Conservation (phyloP, 257 asterid species). For the Ajuga chamaepitys region DNA sequence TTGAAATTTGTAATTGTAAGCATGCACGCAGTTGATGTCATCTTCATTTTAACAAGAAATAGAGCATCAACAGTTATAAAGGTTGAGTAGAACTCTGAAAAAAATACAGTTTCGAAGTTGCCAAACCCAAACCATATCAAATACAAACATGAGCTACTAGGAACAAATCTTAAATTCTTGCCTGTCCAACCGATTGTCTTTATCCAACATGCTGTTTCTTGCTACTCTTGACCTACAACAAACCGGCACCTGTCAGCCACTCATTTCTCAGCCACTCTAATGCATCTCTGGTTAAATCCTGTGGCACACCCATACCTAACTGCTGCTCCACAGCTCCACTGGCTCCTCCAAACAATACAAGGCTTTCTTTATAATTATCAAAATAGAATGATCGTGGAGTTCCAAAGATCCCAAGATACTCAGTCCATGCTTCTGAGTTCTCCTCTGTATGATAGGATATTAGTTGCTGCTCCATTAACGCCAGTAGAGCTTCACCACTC, state of each 20-base stretch:
- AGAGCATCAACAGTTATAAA: background rate
- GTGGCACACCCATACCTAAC: no score
- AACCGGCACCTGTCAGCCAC: no score
- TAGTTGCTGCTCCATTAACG: constrained; percentile 15
- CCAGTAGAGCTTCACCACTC: constrained; percentile 37
- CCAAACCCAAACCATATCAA: background rate
- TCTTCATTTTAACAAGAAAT: background rate
- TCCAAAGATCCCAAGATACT: constrained; percentile 34
- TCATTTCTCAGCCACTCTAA: background rate
- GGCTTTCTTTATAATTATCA: constrained; percentile 34
- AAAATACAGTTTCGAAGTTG: background rate
- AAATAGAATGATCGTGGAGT: constrained; percentile 29
- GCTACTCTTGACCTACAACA: no score
- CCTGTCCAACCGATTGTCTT: background rate
- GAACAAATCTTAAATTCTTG: background rate
- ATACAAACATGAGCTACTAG: background rate
- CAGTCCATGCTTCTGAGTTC: background rate
- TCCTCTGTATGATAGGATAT: constrained; percentile 28
- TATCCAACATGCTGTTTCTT: background rate
- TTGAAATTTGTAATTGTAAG: background rate
- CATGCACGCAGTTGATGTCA: background rate
- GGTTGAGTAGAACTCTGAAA: background rate
- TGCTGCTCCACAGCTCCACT: background rate
- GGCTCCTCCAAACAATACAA: constrained; percentile 29
- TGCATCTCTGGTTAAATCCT: background rate